Conservation (phyloP, 208 protist genomes). For the Leishmania gerbilli region DNA sequence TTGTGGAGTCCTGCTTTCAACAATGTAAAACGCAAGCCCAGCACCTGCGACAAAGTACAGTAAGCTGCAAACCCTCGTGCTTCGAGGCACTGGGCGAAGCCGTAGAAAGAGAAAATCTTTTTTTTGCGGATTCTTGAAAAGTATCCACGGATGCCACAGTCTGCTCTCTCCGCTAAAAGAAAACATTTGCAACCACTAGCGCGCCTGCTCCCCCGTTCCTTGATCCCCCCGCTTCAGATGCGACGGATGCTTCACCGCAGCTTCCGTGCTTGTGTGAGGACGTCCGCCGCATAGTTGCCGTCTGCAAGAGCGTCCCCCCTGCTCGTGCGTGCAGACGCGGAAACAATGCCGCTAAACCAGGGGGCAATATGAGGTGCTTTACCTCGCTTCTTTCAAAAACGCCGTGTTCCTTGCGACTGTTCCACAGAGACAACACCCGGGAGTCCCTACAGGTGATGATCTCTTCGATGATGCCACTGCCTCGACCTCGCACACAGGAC, state of each 20-base stretch:
- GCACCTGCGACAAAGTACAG: neutral
- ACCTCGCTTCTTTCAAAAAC: neutral
- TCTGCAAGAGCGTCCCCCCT: neutral
- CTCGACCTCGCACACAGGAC: neutral
- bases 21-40: neutral
- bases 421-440: neutral
- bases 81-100: no score
- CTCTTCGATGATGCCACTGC: neutral
- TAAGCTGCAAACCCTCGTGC: no score
- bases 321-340: neutral
- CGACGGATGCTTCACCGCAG: no score
- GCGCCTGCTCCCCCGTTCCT: no score
- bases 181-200: no score
- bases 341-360: neutral
- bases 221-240: no score
- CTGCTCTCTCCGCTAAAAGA: no score
- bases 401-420: neutral
- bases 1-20: neutral
- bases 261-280: no score
- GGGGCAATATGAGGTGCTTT: neutral
- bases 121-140: no score
- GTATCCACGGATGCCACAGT: no score
- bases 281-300: no score
- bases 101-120: no score
- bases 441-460: neutral